Conservation (phyloP, 192 early-diverging fungal species). For the Coemansia guatemalensis region DNA sequence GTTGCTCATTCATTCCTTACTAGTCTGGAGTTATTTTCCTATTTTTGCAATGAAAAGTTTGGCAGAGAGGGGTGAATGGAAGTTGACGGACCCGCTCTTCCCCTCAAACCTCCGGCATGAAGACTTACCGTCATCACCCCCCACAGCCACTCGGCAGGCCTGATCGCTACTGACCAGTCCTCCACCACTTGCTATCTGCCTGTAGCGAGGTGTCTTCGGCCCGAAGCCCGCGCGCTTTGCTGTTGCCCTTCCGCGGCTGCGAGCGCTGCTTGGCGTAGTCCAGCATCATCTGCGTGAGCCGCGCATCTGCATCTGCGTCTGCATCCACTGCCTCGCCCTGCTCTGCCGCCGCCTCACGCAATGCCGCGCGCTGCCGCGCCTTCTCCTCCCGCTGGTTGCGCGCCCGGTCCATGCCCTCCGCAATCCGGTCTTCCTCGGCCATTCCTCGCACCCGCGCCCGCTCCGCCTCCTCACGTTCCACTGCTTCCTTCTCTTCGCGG, state of each 20-base stretch:
- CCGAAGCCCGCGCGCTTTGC: slow-evolving; percentile 30
- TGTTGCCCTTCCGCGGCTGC: slow-evolving; percentile 9
- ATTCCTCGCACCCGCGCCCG: slow-evolving; percentile 75
- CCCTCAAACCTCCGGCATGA: too few species aligned
- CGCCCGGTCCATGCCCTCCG: slow-evolving; percentile 67
- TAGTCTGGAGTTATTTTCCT: too few species aligned
- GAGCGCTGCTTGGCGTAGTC: slow-evolving; percentile 12
- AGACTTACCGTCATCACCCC: too few species aligned
- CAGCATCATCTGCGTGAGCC: slow-evolving; percentile 16
- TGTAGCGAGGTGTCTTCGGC: slow-evolving; percentile 33
- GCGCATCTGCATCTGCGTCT: slow-evolving; percentile 34
- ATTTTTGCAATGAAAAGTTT: too few species aligned
- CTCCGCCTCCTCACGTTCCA: slow-evolving; percentile 75
- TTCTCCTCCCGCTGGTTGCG: slow-evolving; percentile 60
- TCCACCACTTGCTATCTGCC: too few species aligned
- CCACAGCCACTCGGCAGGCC: neutral
- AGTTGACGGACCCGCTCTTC: too few species aligned
- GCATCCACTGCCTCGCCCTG: slow-evolving; percentile 65
- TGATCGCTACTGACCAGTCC: too few species aligned
- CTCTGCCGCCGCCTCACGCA: slow-evolving; percentile 39
- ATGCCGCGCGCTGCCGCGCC: slow-evolving; percentile 29
- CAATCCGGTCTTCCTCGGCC: slow-evolving; percentile 78
- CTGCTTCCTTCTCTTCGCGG: slow-evolving; percentile 67
- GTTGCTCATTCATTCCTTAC: too few species aligned
- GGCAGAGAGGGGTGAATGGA: too few species aligned